phyloP scores from a whole-genome alignment of 176 grass and related monocot genomes.

The Oropetium thomaeum region DNA sequence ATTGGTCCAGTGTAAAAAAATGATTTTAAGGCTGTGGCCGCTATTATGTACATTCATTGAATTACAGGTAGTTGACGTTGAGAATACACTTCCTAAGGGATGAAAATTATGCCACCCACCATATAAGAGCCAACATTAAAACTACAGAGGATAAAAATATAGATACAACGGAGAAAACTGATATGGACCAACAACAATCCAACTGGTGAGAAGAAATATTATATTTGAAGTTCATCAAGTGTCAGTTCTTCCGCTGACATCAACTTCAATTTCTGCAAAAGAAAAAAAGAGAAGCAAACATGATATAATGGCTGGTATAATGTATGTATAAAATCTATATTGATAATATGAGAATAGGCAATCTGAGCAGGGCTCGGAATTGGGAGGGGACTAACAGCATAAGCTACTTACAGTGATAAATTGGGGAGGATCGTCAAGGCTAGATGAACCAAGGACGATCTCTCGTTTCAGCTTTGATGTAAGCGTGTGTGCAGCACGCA shows the following conservation, averaged over 20 bases:
- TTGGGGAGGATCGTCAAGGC: slow-evolving; percentile 63
- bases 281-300: neutral
- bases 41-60: slow-evolving; percentile 41
- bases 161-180: slow-evolving; percentile 13
- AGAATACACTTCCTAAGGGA: slow-evolving; percentile 21
- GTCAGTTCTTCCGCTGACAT: slow-evolving; percentile 48
- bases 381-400: neutral
- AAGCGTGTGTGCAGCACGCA: slow-evolving; percentile 27
- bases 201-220: slow-evolving; percentile 4
- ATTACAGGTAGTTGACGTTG: neutral
- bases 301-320: no score
- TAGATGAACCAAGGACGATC: slow-evolving; percentile 73
- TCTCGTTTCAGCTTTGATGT: slow-evolving; percentile 70
- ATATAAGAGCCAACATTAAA: neutral
- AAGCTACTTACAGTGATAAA: slow-evolving; percentile 69
- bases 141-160: slow-evolving; percentile 13
- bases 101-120: slow-evolving; percentile 27
- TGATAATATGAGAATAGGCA: no score
- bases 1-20: slow-evolving; percentile 15
- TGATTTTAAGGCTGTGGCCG: neutral
- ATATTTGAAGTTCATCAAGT: slow-evolving; percentile 59
- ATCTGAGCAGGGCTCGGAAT: neutral
- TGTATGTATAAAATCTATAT: no score
- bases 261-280: slow-evolving; percentile 70
- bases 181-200: neutral